phyloP scores from a whole-genome alignment of 306 rosid species.

The Gynostemma pentaphyllum region DNA sequence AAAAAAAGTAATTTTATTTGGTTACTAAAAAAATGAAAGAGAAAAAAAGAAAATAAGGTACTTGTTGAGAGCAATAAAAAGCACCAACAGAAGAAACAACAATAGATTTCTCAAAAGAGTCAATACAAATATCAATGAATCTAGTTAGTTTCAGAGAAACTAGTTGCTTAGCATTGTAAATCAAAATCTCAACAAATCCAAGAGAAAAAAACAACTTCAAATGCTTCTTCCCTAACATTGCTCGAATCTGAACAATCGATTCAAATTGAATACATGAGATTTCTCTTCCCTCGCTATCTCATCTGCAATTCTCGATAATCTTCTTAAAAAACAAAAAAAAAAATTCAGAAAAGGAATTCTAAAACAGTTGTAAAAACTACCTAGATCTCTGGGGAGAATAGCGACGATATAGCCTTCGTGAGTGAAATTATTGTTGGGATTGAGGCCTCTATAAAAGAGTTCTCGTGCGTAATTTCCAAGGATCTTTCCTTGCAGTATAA shows the following conservation, averaged over 20 bases:
- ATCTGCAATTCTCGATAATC: slow-evolving; percentile 74
- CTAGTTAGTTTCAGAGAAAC: slow-evolving; percentile 31
- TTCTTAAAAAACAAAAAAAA: slow-evolving; percentile 19
- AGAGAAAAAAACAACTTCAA: slow-evolving; percentile 75
- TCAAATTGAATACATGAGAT: slow-evolving; percentile 68
- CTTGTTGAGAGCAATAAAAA: slow-evolving; percentile 92
- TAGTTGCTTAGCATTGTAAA: slow-evolving; percentile 63
- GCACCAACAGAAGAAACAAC: slow-evolving; percentile 84
- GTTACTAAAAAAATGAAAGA: not conserved
- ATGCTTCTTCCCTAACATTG: slow-evolving; percentile 81
- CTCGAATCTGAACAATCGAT: slow-evolving; percentile 78
- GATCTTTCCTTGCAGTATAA: too few species aligned
- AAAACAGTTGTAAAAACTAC: too few species aligned
- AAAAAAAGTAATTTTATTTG: not conserved
- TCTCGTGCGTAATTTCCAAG: too few species aligned
- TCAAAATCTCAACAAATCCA: slow-evolving; percentile 73
- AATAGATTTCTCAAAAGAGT: slow-evolving; percentile 59
- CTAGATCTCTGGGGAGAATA: too few species aligned
- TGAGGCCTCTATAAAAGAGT: too few species aligned
- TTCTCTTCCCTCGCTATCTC: slow-evolving; percentile 91
- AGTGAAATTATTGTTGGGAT: too few species aligned
- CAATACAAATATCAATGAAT: slow-evolving; percentile 41
- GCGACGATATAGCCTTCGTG: too few species aligned
- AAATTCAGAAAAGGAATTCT: too few species aligned
- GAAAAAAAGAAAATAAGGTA: not conserved